A percentile compares a stretch with the other conserved stretches of the same genome.
Conservation (phyloP, 129 eudicot genomes). For the Pseudognaphalium luteoalbum region DNA sequence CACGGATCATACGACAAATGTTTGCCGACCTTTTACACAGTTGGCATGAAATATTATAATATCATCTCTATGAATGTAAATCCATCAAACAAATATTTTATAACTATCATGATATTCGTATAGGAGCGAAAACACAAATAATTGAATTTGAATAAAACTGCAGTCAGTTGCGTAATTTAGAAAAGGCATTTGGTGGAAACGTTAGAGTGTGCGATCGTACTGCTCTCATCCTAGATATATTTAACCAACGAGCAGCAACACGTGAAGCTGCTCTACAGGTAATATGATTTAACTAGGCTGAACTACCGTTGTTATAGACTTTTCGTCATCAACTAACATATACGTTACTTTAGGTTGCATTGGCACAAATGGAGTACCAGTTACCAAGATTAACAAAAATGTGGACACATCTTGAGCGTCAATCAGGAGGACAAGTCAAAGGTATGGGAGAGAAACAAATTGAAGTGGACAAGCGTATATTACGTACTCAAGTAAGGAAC, state of each 20-base stretch:
- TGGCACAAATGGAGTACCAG: slow-evolving; percentile 99
- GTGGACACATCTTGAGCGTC: slow-evolving; percentile 99
- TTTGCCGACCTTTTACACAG: background rate
- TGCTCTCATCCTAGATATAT: slow-evolving; percentile 93
- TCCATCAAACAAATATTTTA: background rate
- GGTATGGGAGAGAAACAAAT: slow-evolving; percentile 99
- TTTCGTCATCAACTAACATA: slow-evolving; percentile 8
- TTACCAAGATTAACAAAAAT: slow-evolving; percentile 87
- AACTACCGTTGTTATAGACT: background rate
- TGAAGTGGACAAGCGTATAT: slow-evolving; percentile 97
- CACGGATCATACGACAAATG: background rate
- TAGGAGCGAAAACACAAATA: slow-evolving; percentile 8
- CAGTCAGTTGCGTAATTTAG: slow-evolving; percentile 95
- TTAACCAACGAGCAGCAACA: slow-evolving; percentile 95
- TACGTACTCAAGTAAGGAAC: slow-evolving; percentile 79
- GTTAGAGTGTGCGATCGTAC: slow-evolving; percentile 97
- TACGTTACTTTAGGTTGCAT: slow-evolving; percentile 53
- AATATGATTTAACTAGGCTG: slow-evolving; percentile 4
- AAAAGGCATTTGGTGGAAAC: slow-evolving; percentile 84
- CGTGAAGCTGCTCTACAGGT: slow-evolving; percentile 98
- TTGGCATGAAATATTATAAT: background rate
- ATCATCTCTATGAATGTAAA: background rate
- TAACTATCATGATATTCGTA: background rate
- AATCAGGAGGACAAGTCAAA: slow-evolving; percentile 97
- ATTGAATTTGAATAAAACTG: slow-evolving; percentile 23